phyloP scores from a whole-genome alignment of 192 early-diverging fungal genomes.

The Coemansia sp. region DNA sequence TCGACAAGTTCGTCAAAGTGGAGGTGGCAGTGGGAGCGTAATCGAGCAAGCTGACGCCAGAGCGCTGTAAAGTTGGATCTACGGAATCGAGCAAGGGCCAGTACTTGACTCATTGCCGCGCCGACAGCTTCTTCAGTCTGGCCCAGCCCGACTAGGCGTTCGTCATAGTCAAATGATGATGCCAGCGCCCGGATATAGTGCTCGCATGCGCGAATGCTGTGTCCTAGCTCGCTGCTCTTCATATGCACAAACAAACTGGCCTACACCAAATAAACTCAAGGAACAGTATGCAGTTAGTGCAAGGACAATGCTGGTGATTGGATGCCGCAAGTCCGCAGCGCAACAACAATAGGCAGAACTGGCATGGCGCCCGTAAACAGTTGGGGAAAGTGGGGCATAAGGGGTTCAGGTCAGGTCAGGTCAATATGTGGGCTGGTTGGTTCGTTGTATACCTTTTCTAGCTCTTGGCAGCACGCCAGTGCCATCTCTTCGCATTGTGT shows the following conservation, averaged over 20 bases:
- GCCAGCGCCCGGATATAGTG: slow-evolving; percentile 23
- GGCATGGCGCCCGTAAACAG: neutral
- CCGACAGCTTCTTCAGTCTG: slow-evolving; percentile 46
- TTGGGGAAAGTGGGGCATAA: slow-evolving; percentile 3
- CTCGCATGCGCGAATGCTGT: slow-evolving; percentile 38
- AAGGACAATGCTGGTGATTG: neutral
- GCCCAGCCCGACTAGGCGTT: slow-evolving; percentile 41
- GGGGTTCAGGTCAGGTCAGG: neutral
- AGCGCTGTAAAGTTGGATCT: slow-evolving; percentile 48
- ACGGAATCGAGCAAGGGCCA: slow-evolving; percentile 46
- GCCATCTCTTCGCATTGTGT: slow-evolving; percentile 25
- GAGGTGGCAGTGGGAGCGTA: slow-evolving; percentile 25
- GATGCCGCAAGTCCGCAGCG: neutral
- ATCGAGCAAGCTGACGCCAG: slow-evolving; percentile 36
- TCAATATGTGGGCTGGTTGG: neutral
- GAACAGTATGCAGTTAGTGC: neutral
- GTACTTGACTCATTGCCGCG: slow-evolving; percentile 30
- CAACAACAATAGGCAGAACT: neutral
- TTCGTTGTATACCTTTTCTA: slow-evolving; percentile 40
- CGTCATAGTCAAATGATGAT: slow-evolving; percentile 19
- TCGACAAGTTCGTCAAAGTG: slow-evolving; percentile 35
- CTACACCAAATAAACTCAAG: slow-evolving; percentile 22
- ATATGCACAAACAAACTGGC: slow-evolving; percentile 41
- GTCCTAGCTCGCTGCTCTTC: slow-evolving; percentile 37
- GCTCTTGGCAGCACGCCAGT: slow-evolving; percentile 22